These are phyloP conservation scores for Sporormia fimetaria DNA, from an alignment of 495 filamentous ascomycete genomes.

Conservation along the genomic window DNA sequence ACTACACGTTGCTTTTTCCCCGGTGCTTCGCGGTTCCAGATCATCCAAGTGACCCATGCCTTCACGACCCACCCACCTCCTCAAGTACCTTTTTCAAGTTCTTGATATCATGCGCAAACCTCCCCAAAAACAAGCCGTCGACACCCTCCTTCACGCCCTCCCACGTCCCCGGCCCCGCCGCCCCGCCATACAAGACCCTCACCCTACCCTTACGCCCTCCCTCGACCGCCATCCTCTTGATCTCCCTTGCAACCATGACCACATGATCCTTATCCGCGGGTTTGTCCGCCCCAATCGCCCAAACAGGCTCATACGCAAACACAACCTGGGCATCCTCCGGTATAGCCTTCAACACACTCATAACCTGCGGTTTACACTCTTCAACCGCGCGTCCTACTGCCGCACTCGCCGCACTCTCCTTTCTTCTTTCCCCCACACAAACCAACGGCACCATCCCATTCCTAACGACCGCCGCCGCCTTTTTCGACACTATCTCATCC, in stretches of 20 bases:
- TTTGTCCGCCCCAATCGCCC: conserved; percentile 67
- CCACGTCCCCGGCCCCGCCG: conserved; percentile 68
- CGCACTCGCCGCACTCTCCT: conserved; percentile 39
- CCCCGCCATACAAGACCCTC: conserved; percentile 68
- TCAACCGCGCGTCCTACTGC: conserved; percentile 47
- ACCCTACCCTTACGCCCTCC: conserved; percentile 41
- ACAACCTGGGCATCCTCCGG: conserved; percentile 54
- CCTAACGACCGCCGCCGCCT: conserved; percentile 52
- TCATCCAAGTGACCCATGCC: too few species aligned
- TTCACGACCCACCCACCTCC: conserved; percentile 42
- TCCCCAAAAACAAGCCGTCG: conserved; percentile 71
- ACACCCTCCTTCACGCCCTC: conserved; percentile 51
- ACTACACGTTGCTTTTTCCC: too few species aligned
- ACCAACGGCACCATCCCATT: conserved; percentile 67
- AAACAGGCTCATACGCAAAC: conserved; percentile 80
- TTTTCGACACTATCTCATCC: conserved; percentile 48
- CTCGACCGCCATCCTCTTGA: conserved; percentile 37
- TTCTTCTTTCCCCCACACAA: conserved; percentile 59
- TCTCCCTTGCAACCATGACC: conserved; percentile 49
- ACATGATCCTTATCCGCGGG: conserved; percentile 69
- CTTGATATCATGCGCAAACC: conserved; percentile 66
- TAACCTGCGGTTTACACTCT: conserved; percentile 56
- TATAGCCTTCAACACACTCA: conserved; percentile 47
- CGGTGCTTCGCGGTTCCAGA: too few species aligned
- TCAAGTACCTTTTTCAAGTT: conserved; percentile 54